These are phyloP conservation scores for Citrus trifoliata DNA, from an alignment of 345 rosid species.

Conservation along the genomic window DNA sequence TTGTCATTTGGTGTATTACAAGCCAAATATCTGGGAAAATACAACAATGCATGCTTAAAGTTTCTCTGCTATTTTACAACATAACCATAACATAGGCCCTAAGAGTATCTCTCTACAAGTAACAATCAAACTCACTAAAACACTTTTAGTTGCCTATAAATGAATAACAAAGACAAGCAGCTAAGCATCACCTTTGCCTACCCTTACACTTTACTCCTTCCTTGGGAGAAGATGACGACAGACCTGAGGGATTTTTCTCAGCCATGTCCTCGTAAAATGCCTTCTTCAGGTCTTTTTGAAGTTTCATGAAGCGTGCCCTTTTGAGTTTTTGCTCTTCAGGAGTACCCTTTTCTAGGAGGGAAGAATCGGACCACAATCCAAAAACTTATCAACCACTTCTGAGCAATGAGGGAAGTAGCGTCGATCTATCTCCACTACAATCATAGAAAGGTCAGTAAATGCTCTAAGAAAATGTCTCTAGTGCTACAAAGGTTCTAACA, in stretches of 20 bases:
- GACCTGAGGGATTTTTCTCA: slow-evolving; percentile 14
- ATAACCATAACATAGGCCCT: not conserved
- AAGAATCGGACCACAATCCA: slow-evolving; percentile 30
- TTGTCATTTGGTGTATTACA: not conserved
- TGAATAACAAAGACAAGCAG: not conserved
- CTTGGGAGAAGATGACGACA: slow-evolving; percentile 25
- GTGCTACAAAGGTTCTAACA: not conserved
- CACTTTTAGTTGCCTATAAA: not conserved
- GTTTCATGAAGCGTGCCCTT: slow-evolving; percentile 37
- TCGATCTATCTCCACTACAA: slow-evolving; percentile 39
- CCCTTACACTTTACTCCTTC: slow-evolving; percentile 7
- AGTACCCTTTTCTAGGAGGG: slow-evolving; percentile 34
- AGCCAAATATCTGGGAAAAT: not conserved
- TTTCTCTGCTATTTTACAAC: not conserved
- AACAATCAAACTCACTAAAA: not conserved
- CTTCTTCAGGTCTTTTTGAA: slow-evolving; percentile 36
- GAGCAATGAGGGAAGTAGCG: slow-evolving; percentile 43
- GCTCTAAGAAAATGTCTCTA: not conserved
- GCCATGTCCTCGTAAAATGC: slow-evolving; percentile 47
- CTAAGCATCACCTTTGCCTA: slow-evolving; percentile 10
- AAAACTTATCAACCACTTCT: slow-evolving; percentile 32
- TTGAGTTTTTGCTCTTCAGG: slow-evolving; percentile 37
- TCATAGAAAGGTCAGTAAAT: slow-evolving; percentile 7
- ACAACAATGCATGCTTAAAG: not conserved
- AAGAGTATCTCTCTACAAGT: not conserved